Evolutionary conservation across 1,284 basidiomycete species (phyloP), one percentile per base, ranked within the genome.

Genomic region (Puccinia brachypodii): DNA sequence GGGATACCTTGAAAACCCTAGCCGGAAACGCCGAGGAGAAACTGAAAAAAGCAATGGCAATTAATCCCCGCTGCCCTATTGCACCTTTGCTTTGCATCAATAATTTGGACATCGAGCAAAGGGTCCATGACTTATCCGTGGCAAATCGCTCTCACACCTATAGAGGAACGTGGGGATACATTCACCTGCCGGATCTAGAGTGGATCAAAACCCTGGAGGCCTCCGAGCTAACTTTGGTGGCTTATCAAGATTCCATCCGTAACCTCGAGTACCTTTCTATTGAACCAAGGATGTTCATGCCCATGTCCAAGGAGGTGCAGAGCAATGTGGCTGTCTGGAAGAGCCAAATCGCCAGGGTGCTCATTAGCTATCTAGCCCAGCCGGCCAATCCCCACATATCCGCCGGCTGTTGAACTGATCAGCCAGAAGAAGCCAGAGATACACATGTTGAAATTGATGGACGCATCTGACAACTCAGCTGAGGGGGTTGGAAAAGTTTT

Each of bases 391-490:
- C 8, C 68, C 19, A 3, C 33, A 42, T 7, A n/a, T 33, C 22
- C 66, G 16, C 22, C 38, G 8, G 42, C 4, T 11, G 47, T 50
- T 2, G 13, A 47, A 3, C 68, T 3, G 19, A 28, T 50, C 38
- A 47, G 11, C 25, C 42, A 28, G 14, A 16, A 1, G 2, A 19
- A n/a, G n/a, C 68, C 68, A 1, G 42, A 71, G 25, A 71, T 71
- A 11, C 19, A 4, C 3, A 71, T 71, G 68, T 38, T 71, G 3
- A 71, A 71, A 31, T 19, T 71, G 14, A 71, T 71, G 68, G 8
- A 28, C 16, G 68, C 68, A 25, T 71, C 68, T 4, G 62, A 66
- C 25, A 66, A 66, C 31, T 60, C 62, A 38, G 33, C 42, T 71
- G 8, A 47, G 25, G 66, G 68, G 0, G 25, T 71, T 44, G 40